Base-by-base conservation (phyloP, 1,284 basidiomycete genomes). In the Fomitopsis pinicola region DNA sequence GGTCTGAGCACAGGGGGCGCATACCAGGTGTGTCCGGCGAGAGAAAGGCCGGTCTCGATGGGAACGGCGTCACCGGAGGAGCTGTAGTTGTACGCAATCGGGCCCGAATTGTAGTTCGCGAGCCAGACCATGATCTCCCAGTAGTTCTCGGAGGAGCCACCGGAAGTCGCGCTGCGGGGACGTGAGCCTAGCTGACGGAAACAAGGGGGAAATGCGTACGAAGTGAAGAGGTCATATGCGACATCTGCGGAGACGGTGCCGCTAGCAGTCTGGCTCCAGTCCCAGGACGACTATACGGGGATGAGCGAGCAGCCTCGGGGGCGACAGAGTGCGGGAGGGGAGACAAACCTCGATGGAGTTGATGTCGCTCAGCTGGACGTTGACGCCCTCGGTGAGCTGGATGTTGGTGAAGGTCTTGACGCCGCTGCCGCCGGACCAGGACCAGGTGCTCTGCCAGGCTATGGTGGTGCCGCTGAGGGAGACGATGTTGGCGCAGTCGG, bases 41-140 rank as follows among this genome's bases (percentile, higher is more conserved):
- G 66, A 35, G 67, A 71, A 38, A 88, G 61, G 64, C 73, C 76
- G 30, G 69, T 77, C 19, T 74, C 80, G 28, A 80, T 72, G 55
- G 86, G 78, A 38, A 76, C 68, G 0, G 86, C 79, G n/a, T 76
- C 69, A 3, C 85, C 85, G 42, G 76, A 62, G 1, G 78, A 71
- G 66, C 74, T 74, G 70, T 84, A 87, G 0, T 63, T 33, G 36
- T 73, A 72, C 19, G 83, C 83, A 66, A 88, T 86, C 4, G 87
- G 86, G 2, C 79, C 80, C 9, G 86, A 79, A 63, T 82, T 81
- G 74, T 73, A 78, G 68, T 82, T 84, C 5, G 77, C 84, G 15
- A 88, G 78, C 87, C 87, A 88, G 62, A 89, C 73, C 87, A 89
- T 89, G 64, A 87, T 80, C 68, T 89, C 87, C 66, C 83, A 79